Conservation (phyloP, 352 stramenopile species). For the Phytophthora vignae region DNA sequence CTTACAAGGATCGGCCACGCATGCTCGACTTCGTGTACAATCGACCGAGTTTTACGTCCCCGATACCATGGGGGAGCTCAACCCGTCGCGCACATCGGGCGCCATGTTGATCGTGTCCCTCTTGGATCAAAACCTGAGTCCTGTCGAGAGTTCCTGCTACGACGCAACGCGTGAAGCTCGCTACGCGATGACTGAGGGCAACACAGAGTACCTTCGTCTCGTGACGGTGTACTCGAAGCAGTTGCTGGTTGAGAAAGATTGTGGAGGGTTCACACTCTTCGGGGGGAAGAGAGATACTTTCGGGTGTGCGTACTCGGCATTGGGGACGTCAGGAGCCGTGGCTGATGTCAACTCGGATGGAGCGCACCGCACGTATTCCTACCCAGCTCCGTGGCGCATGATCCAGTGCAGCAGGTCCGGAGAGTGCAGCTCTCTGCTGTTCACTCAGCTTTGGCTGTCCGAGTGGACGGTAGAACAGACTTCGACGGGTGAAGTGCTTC, state of each 20-base stretch:
- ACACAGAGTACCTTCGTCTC: conserved; percentile 32
- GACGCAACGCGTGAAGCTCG: conserved; percentile 19
- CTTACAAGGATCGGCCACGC: conserved; percentile 23
- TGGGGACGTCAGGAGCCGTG: conserved; percentile 39
- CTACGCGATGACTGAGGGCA: conserved; percentile 17
- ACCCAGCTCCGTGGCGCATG: conserved; percentile 49
- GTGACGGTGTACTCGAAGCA: conserved; percentile 35
- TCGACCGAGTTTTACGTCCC: conserved; percentile 44
- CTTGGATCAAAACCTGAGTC: conserved; percentile 20
- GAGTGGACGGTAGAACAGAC: conserved; percentile 40
- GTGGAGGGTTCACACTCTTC: conserved; percentile 33
- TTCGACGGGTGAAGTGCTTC: conserved; percentile 19
- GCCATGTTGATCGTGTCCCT: conserved; percentile 40
- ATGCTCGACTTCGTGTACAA: conserved; percentile 40
- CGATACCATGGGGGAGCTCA: conserved; percentile 42
- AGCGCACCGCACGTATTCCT: conserved; percentile 30
- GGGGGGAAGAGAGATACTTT: conserved; percentile 32
- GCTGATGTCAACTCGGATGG: conserved; percentile 31
- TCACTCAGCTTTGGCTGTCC: conserved; percentile 48
- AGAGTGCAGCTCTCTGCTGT: conserved; percentile 49
- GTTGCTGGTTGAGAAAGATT: conserved; percentile 33
- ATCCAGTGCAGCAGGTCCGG: conserved; percentile 48
- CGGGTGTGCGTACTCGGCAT: conserved; percentile 43
- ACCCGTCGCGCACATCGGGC: conserved; percentile 34
- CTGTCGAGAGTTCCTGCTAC: conserved; percentile 36